These are phyloP conservation scores for Phanerodontia chrysosporium DNA, from an alignment of 768 basidiomycete species.

Conservation along the genomic window DNA sequence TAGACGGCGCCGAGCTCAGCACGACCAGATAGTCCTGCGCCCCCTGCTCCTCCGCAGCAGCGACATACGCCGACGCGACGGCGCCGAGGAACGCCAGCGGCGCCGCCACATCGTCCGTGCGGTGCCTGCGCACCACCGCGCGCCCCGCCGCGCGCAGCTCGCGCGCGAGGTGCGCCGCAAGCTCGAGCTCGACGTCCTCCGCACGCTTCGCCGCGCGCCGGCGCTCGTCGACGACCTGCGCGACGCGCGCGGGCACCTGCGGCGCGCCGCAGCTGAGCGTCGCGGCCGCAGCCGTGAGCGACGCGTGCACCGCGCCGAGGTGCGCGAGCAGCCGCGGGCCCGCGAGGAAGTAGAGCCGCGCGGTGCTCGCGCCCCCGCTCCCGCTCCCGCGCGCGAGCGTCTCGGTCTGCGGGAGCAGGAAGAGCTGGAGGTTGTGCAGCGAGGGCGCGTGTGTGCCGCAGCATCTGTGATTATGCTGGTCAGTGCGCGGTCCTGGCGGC, in stretches of 20 bases:
- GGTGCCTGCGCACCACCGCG: constrained; percentile 46
- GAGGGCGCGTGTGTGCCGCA: constrained; percentile 83
- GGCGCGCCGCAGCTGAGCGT: constrained; percentile 65
- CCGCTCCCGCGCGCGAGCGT: constrained; percentile 50
- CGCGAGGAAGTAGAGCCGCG: constrained; percentile 74
- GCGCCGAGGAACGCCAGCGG: constrained; percentile 57
- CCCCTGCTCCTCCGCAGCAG: constrained; percentile 12
- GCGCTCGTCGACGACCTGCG: constrained; percentile 62
- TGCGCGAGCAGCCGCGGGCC: constrained; percentile 72
- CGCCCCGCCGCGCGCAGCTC: constrained; percentile 27
- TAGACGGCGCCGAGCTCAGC: constrained; percentile 61
- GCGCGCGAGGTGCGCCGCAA: constrained; percentile 46
- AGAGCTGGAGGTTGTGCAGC: constrained; percentile 67
- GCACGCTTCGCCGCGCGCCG: constrained; percentile 64
- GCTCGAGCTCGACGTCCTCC: constrained; percentile 63
- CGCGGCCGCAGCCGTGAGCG: constrained; percentile 52
- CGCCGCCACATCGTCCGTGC: constrained; percentile 58
- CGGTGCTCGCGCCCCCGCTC: constrained; percentile 44
- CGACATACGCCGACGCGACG: constrained; percentile 49
- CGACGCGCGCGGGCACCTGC: constrained; percentile 65
- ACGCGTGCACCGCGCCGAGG: constrained; percentile 52
- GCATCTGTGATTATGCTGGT: constrained; percentile 41
- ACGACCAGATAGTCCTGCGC: constrained; percentile 39
- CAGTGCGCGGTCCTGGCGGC: not conserved
- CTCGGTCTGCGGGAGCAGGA: constrained; percentile 68